Evolutionary conservation across 2,329 filamentous ascomycete species (phyloP), one percentile per base, ranked within the genome.

Genomic region (Cladorrhinum sp.): DNA sequence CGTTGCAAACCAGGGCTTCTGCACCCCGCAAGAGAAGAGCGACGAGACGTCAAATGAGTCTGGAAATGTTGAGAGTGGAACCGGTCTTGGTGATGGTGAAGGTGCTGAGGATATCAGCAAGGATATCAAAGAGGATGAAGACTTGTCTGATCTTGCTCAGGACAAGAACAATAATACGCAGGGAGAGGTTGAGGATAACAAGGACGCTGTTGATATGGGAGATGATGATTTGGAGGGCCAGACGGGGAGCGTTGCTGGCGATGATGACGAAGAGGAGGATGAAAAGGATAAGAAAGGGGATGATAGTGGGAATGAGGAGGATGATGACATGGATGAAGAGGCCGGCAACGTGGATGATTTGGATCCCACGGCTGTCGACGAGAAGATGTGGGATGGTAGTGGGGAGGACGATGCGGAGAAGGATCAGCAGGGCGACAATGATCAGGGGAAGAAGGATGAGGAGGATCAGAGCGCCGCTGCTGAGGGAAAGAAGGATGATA

Each of bases 101-200:
- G 96, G 93, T 18, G 93, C 90, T 3, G 93, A 99, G 72, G 93
- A 99, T 74, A 98, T 99, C 65, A 98, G 93, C 75, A 98, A 99
- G 72, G 95, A 99, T 70, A 89, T 99, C 51, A 86, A 91, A 64
- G 89, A 93, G 16, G 93, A 99, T 62, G 95, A 99, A 73, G 93
- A 99, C 71, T 78, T 99, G 3, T 87, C 90, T 0, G 95, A 99
- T 67, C 80, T 99, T 50, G 93, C 95, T 0, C 91, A 97, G 72
- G 90, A 97, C 69, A 83, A 87, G 48, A 88, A 91, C 62, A 84
- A 89, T 62, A 81, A 89, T 64, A 79, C 84, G 38, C 76, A 78
- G 10, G 81, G 79, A 1, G 88, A 90, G 16, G 88, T 92, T 58
- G 88, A 93, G 66, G 87, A 92, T 66, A 85, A 93, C 70, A 86